phyloP scores from a whole-genome alignment of 2,329 filamentous ascomycete species.

The Pyrenophora graminea region DNA sequence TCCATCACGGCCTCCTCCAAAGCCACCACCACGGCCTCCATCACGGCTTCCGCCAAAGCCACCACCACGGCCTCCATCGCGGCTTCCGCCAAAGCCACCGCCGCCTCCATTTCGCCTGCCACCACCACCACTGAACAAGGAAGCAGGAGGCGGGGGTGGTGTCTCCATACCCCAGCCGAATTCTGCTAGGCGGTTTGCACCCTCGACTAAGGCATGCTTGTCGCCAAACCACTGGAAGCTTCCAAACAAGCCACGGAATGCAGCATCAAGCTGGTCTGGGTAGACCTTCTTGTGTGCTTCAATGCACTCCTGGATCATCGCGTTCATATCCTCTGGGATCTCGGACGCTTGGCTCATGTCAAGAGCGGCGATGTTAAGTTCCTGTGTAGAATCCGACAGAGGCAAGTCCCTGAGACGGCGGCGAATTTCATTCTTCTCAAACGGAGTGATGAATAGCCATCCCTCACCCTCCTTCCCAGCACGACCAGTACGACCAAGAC shows the following conservation, averaged over 20 bases:
- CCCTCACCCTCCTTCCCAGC: slow-evolving; percentile 74
- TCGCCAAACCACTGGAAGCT: slow-evolving; percentile 51
- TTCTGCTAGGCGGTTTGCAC: slow-evolving; percentile 51
- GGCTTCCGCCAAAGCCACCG: no score
- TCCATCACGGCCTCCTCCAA: slow-evolving; percentile 10
- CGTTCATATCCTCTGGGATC: slow-evolving; percentile 48
- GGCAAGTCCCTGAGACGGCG: slow-evolving; percentile 63
- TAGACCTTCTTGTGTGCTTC: slow-evolving; percentile 53
- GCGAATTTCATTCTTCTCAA: slow-evolving; percentile 57
- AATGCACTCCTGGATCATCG: slow-evolving; percentile 53
- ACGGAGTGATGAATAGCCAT: slow-evolving; percentile 65
- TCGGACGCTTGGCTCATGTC: slow-evolving; percentile 51
- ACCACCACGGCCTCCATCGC: no score
- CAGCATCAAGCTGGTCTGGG: slow-evolving; percentile 48
- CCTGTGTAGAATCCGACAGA: slow-evolving; percentile 57
- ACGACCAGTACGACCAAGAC: slow-evolving; percentile 60
- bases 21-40: background rate
- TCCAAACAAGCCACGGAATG: slow-evolving; percentile 65
- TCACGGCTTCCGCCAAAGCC: no score
- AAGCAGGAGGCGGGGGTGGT: slow-evolving; percentile 44
- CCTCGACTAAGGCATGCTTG: slow-evolving; percentile 49
- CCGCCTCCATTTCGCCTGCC: slow-evolving; percentile 15
- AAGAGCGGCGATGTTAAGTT: slow-evolving; percentile 56
- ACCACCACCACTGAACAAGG: slow-evolving; percentile 12
- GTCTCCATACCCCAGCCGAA: slow-evolving; percentile 53